Percentiles rank a stretch among this genome's conserved stretches.
These are phyloP conservation scores for Heliamphora exappendiculata DNA, from an alignment of 148 eudicot species.

Conservation along the genomic window DNA sequence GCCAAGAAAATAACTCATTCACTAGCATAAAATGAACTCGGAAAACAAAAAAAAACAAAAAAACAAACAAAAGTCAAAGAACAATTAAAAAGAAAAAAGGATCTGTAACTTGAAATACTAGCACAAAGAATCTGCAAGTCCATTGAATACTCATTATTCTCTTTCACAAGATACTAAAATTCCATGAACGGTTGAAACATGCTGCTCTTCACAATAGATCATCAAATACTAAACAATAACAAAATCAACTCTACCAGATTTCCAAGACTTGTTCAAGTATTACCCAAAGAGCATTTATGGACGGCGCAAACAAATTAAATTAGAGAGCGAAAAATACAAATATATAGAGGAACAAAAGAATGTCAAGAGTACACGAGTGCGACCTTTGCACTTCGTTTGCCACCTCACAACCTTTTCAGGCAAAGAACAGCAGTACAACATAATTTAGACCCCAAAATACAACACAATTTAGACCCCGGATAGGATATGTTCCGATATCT, in stretches of 20 bases:
- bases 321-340: too few relatives aligned
- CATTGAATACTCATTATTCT: background rate
- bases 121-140: background rate
- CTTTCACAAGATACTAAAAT: background rate
- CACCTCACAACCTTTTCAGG: background rate
- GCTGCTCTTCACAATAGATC: background rate
- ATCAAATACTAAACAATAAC: background rate
- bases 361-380: background rate
- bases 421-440: background rate
- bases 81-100: background rate
- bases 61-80: too few relatives aligned
- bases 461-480: background rate
- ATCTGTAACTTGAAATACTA: background rate
- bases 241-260: background rate
- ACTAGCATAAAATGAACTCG: background rate
- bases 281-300: background rate
- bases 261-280: background rate
- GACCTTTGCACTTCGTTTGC: background rate
- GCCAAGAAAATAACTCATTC: background rate
- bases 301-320: background rate
- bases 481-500: background rate
- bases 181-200: background rate
- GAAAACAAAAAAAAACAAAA: too few relatives aligned
- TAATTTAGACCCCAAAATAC: background rate
- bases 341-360: too few relatives aligned